Percentiles rank a stretch among this genome's conserved stretches.
Conservation (phyloP, 441 rosid genomes). For the Mallotus repandus region DNA sequence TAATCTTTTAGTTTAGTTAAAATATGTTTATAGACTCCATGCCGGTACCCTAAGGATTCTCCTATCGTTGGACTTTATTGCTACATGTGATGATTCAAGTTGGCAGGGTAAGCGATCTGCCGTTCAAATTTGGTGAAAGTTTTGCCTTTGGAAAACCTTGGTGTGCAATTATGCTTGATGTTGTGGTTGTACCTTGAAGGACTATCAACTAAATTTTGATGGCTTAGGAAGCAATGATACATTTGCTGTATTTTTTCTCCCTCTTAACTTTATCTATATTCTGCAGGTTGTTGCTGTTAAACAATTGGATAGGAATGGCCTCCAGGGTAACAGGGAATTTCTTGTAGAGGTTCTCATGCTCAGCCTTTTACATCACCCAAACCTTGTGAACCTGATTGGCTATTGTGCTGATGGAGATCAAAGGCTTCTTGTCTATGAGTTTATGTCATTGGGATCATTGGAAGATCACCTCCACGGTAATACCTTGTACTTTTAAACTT, state of each 20-base stretch:
- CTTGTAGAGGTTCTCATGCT: slow-evolving; percentile 99
- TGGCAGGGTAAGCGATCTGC: too few species aligned
- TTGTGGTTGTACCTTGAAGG: not conserved
- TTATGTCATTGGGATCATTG: slow-evolving; percentile 91
- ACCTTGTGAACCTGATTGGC: slow-evolving; percentile 93
- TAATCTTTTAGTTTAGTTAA: too few species aligned
- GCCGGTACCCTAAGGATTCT: too few species aligned
- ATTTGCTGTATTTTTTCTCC: slow-evolving; percentile 4
- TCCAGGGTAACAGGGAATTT: slow-evolving; percentile 97
- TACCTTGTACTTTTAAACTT: not conserved
- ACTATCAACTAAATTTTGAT: not conserved
- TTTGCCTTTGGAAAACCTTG: not conserved
- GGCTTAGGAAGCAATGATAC: not conserved
- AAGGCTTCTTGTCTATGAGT: slow-evolving; percentile 94
- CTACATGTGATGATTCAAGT: too few species aligned
- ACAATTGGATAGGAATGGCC: slow-evolving; percentile 92
- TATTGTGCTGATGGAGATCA: slow-evolving; percentile 99
- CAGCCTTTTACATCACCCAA: slow-evolving; percentile 94
- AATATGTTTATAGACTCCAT: too few species aligned
- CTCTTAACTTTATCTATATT: not conserved
- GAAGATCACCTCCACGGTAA: slow-evolving; percentile 99
- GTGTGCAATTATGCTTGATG: slow-evolving; percentile 1
- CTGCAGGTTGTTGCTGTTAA: slow-evolving; percentile 93
- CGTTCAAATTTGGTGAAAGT: too few species aligned
- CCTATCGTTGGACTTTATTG: too few species aligned